Conservation (phyloP, 495 filamentous ascomycete species). For the Paragyromitra xinjiangensis region DNA sequence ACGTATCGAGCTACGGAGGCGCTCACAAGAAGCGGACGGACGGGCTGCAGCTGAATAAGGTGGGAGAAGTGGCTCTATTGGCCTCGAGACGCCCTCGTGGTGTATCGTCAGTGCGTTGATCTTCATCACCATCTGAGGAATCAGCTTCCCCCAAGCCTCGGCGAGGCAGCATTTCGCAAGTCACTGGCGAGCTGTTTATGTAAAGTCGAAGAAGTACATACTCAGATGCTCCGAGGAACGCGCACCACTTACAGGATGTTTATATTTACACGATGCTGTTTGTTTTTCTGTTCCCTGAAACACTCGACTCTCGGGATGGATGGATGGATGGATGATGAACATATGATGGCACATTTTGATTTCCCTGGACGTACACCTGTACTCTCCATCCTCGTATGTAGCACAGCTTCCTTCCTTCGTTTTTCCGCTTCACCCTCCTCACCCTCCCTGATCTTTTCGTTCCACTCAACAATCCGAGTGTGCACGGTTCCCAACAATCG, state of each 20-base stretch:
- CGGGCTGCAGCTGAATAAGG: slow-evolving; percentile 30
- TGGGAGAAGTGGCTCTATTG: slow-evolving; percentile 26
- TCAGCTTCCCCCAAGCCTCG: slow-evolving; percentile 32
- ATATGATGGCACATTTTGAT: slow-evolving; percentile 46
- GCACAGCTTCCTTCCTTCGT: not conserved
- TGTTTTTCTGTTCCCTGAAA: slow-evolving; percentile 40
- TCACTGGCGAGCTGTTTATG: slow-evolving; percentile 36
- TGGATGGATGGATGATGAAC: slow-evolving; percentile 6
- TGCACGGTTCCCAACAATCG: slow-evolving; percentile 48
- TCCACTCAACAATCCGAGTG: slow-evolving; percentile 32
- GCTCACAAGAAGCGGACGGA: slow-evolving; percentile 11
- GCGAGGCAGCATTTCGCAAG: slow-evolving; percentile 33
- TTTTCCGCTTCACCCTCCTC: slow-evolving; percentile 33
- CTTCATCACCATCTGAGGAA: slow-evolving; percentile 36
- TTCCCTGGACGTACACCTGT: slow-evolving; percentile 15
- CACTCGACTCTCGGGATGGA: slow-evolving; percentile 22
- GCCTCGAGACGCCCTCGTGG: slow-evolving; percentile 35
- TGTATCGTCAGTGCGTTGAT: slow-evolving; percentile 47
- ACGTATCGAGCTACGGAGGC: slow-evolving; percentile 12
- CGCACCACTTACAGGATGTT: slow-evolving; percentile 38
- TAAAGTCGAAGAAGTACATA: slow-evolving; percentile 3
- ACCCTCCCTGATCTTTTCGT: not conserved
- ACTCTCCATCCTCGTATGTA: not conserved
- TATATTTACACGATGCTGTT: slow-evolving; percentile 39
- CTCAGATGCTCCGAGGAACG: slow-evolving; percentile 42